Percentiles rank a stretch among this genome's conserved stretches.
phyloP scores from a whole-genome alignment of 805 yeast genomes.

The Vanderwaltozyma yarrowii region DNA sequence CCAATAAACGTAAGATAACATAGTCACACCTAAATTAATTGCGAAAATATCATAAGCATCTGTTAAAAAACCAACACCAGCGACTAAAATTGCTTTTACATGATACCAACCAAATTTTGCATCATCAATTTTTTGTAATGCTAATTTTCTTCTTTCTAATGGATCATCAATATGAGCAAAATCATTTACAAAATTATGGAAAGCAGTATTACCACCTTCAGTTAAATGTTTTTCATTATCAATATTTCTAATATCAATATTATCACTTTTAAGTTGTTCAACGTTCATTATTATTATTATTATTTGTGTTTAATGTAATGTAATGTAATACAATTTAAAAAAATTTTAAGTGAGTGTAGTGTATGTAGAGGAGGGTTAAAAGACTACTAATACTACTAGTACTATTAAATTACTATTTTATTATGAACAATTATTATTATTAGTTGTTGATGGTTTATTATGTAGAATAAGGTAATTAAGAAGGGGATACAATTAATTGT shows the following conservation, averaged over 20 bases:
- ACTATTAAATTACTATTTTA: no score
- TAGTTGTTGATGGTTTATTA: no score
- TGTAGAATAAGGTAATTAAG: no score
- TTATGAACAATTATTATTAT: no score
- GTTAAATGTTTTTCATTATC: constrained; percentile 33
- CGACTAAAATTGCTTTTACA: constrained; percentile 69
- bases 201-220: constrained; percentile 78
- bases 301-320: no score
- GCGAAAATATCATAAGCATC: constrained; percentile 92
- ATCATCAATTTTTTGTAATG: constrained; percentile 73
- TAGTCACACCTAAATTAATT: constrained; percentile 69
- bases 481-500: no score
- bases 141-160: constrained; percentile 76
- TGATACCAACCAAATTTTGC: constrained; percentile 78
- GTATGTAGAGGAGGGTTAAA: no score
- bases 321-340: no score
- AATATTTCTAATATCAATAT: constrained; percentile 84
- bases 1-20: constrained; percentile 76
- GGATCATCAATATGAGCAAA: constrained; percentile 79
- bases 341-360: no score
- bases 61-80: constrained; percentile 90
- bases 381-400: no score
- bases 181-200: constrained; percentile 72
- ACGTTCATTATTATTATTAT: no score
- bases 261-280: no score